A percentile compares a stretch with the other conserved stretches of the same genome.
Evolutionary conservation across 441 rosid genomes (phyloP).

Genomic region (Eruca vesicaria): DNA sequence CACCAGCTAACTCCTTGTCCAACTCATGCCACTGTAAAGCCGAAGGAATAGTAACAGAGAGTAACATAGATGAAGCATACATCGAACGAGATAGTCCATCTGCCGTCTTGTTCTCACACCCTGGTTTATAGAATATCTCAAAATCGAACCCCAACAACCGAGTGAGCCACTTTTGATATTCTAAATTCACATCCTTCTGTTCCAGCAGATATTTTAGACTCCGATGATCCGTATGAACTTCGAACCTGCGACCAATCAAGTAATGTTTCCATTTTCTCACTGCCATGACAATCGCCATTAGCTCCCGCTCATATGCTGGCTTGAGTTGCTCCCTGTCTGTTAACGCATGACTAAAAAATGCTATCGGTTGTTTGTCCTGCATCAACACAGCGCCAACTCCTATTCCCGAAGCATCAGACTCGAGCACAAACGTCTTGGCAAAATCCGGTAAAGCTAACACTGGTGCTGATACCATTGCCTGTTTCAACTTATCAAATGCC

Average conservation of each 20-base stretch:
- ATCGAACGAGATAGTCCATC: background rate
- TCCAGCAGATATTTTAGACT: background rate
- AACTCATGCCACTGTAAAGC: background rate
- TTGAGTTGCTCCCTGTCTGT: background rate
- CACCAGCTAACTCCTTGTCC: background rate
- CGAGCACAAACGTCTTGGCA: background rate
- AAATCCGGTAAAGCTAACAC: background rate
- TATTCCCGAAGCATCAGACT: background rate
- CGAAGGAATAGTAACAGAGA: background rate
- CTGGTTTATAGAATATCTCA: background rate
- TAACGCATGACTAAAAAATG: background rate
- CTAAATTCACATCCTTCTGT: background rate
- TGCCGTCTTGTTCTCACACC: background rate
- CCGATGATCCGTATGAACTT: background rate
- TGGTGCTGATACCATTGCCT: background rate
- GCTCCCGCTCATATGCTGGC: background rate
- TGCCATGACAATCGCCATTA: background rate
- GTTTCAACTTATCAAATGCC: background rate
- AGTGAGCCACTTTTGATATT: background rate
- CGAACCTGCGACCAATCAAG: background rate
- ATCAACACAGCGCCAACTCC: background rate
- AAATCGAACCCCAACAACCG: background rate
- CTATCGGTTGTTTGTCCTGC: background rate
- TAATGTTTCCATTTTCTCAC: background rate
- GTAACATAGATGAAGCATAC: background rate